Percentiles rank a stretch among this genome's conserved stretches.
Conservation (phyloP, 1,139 yeast genomes). For the Sugiyamaella sp. region DNA sequence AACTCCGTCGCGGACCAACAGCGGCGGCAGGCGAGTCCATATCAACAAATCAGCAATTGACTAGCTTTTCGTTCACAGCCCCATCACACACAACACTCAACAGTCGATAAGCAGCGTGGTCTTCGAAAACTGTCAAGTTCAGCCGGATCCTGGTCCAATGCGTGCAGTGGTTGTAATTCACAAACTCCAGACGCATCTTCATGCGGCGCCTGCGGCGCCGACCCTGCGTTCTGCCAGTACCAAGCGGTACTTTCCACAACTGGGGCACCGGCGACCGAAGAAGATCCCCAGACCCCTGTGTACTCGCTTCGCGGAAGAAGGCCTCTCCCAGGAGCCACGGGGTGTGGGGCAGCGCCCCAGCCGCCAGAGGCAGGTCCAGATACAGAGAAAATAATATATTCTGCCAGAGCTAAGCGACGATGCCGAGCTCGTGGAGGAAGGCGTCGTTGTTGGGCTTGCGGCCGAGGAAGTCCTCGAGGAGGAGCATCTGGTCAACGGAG, state of each 20-base stretch:
- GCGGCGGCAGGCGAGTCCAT: conserved; percentile 22
- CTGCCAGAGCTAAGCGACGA: conserved; percentile 7
- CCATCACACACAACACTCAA: neutral
- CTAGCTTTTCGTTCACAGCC: neutral
- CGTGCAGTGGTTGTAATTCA: neutral
- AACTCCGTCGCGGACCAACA: conserved; percentile 23
- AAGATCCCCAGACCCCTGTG: too few species aligned
- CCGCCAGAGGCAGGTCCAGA: neutral
- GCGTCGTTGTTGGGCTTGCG: conserved; percentile 75
- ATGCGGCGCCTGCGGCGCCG: neutral
- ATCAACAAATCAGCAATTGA: neutral
- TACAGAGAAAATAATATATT: neutral
- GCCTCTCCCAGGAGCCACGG: neutral
- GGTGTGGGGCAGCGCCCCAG: neutral
- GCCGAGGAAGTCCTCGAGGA: conserved; percentile 67
- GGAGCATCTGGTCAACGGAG: conserved; percentile 65
- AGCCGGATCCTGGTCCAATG: too few species aligned
- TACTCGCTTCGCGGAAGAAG: too few species aligned
- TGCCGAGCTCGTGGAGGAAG: conserved; percentile 65
- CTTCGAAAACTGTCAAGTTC: too few species aligned
- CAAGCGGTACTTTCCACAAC: too few species aligned
- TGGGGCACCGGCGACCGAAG: too few species aligned
- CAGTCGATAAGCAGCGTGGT: neutral
- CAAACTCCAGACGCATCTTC: neutral
- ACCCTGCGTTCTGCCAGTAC: neutral